phyloP scores from a whole-genome alignment of 129 eudicot genomes.

The Smallanthus sonchifolius region DNA sequence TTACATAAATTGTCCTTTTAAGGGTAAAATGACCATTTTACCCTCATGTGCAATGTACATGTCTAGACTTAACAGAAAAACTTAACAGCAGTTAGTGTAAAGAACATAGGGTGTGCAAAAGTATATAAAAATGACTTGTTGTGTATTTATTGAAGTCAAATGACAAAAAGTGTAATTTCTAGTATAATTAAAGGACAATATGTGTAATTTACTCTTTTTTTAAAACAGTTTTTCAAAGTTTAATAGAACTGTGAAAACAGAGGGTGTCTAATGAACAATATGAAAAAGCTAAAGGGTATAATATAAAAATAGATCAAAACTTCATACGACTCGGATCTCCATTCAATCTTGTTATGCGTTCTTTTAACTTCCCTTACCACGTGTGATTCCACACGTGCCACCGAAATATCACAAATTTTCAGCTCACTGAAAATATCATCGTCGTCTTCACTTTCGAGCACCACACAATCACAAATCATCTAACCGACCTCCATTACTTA shows the following conservation, averaged over 20 bases:
- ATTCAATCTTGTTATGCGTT: slow-evolving; percentile 23
- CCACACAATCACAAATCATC: slow-evolving; percentile 30
- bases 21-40: no score
- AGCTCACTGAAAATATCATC: background rate
- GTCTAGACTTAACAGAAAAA: no score
- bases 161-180: no score
- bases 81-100: no score
- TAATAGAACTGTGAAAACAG: background rate
- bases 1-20: no score
- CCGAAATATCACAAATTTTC: slow-evolving; percentile 7
- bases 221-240: no score
- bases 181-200: no score
- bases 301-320: background rate
- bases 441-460: slow-evolving; percentile 23
- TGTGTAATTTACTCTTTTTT: no score
- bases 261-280: background rate
- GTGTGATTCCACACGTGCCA: slow-evolving; percentile 25
- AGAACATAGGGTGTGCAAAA: no score
- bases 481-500: slow-evolving; percentile 25
- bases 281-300: background rate
- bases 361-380: slow-evolving; percentile 22
- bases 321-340: slow-evolving; percentile 24
- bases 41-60: no score
- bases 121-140: no score
- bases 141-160: no score